These are phyloP conservation scores for Ephemerocybe angulata DNA, from an alignment of 768 basidiomycete species.

Conservation along the genomic window DNA sequence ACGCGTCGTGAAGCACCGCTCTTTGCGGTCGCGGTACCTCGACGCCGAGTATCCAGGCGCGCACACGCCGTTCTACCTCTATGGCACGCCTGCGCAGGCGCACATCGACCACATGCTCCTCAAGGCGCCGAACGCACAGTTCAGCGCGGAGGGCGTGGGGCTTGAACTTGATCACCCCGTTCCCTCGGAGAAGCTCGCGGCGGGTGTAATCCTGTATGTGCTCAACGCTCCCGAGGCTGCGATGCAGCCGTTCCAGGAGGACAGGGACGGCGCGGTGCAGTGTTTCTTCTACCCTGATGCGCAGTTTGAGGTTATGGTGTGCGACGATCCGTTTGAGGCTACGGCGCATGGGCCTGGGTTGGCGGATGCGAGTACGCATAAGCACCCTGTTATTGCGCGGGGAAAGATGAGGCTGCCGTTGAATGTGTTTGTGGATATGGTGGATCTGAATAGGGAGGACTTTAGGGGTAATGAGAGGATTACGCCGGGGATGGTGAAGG, in stretches of 20 bases:
- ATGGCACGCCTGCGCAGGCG: conserved; percentile 25
- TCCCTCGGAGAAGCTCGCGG: conserved; percentile 3
- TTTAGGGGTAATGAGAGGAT: conserved; percentile 5
- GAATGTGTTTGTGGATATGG: conserved; percentile 2
- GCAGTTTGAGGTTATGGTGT: conserved; percentile 15
- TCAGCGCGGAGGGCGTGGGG: conserved; percentile 19
- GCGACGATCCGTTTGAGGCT: conserved; percentile 14
- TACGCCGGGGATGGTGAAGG: background rate
- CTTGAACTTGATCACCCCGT: conserved; percentile 9
- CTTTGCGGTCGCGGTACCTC: conserved; percentile 25
- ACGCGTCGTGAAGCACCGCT: conserved; percentile 26
- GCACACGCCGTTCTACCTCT: conserved; percentile 39
- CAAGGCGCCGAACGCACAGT: conserved; percentile 24
- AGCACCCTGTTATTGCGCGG: conserved; percentile 3
- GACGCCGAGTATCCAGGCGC: conserved; percentile 26
- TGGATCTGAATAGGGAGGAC: background rate
- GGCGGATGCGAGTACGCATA: background rate
- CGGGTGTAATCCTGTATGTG: conserved; percentile 10
- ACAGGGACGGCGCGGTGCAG: conserved; percentile 7
- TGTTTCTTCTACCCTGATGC: conserved; percentile 15
- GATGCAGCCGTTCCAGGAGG: conserved; percentile 18
- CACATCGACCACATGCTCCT: conserved; percentile 35
- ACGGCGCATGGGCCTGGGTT: conserved; percentile 18
- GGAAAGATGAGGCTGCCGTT: conserved; percentile 6
- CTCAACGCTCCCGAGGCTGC: conserved; percentile 15